These are phyloP conservation scores for Coffea eugenioides DNA, from an alignment of 257 asterid species.

Conservation along the genomic window DNA sequence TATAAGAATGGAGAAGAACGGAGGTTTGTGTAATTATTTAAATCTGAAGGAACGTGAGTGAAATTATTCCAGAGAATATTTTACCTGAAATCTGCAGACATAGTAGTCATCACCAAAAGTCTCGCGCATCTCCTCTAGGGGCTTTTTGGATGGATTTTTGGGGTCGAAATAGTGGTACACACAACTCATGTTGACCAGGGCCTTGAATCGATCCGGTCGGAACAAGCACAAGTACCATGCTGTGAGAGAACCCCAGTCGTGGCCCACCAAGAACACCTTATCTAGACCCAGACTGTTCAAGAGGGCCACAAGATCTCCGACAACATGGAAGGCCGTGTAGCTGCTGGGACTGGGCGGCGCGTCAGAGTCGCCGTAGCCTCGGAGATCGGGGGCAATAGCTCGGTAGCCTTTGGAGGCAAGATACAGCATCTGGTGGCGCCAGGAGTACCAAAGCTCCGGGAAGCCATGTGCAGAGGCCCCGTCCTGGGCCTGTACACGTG, in stretches of 20 bases:
- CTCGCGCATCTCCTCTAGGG: slow-evolving; percentile 60
- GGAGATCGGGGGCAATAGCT: slow-evolving; percentile 88
- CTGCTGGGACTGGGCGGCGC: slow-evolving; percentile 61
- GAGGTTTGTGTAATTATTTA: no score
- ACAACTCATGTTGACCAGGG: slow-evolving; percentile 72
- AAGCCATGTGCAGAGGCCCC: no score
- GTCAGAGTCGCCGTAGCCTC: slow-evolving; percentile 93
- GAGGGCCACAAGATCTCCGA: slow-evolving; percentile 75
- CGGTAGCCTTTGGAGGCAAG: slow-evolving; percentile 81
- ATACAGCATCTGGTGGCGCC: slow-evolving; percentile 92
- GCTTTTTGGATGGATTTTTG: slow-evolving; percentile 56
- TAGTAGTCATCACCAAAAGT: slow-evolving; percentile 80
- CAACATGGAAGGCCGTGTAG: slow-evolving; percentile 70
- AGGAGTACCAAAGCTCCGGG: slow-evolving; percentile 98
- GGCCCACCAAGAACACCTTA: slow-evolving; percentile 79
- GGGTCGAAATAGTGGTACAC: slow-evolving; percentile 41
- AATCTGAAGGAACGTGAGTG: no score
- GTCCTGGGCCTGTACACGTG: no score
- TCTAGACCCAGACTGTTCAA: slow-evolving; percentile 55
- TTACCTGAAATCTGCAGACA: slow-evolving; percentile 89
- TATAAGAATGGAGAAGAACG: no score
- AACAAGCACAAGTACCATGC: slow-evolving; percentile 77
- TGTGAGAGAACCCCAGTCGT: slow-evolving; percentile 90
- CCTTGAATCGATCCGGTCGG: slow-evolving; percentile 76
- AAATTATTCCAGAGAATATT: background rate